Evolutionary conservation across 208 protist species (phyloP).

Genomic region (Leishmania arabica): DNA sequence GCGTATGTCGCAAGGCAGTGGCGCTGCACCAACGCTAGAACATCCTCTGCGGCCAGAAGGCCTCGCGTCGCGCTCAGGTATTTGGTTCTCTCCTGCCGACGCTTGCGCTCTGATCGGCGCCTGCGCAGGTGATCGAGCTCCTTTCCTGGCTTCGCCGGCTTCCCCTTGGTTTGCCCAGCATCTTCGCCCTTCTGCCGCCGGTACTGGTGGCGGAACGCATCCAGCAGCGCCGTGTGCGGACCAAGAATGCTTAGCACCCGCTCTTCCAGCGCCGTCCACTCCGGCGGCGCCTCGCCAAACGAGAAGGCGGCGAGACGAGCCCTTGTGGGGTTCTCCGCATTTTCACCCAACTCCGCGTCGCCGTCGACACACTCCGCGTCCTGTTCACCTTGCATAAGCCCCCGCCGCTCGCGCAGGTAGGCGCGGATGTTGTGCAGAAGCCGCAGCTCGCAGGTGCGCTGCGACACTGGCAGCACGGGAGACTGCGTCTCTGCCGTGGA

Average conservation of each 20-base stretch:
- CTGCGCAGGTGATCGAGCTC: constrained; percentile 22
- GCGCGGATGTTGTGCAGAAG: constrained; percentile 73
- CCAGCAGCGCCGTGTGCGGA: constrained; percentile 54
- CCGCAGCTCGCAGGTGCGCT: constrained; percentile 11
- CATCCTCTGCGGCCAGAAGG: constrained; percentile 53
- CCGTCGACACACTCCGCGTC: neutral
- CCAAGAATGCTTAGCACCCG: constrained; percentile 36
- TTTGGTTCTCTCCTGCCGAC: constrained; percentile 12
- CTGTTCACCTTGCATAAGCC: neutral
- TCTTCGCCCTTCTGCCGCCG: neutral
- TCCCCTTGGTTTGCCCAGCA: neutral
- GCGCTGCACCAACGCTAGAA: constrained; percentile 50
- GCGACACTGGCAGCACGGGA: neutral
- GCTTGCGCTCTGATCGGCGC: constrained; percentile 20
- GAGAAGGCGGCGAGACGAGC: neutral
- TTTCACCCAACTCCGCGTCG: neutral
- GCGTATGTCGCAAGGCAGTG: constrained; percentile 85
- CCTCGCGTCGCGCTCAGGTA: constrained; percentile 59
- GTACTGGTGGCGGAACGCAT: constrained; percentile 29
- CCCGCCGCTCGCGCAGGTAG: constrained; percentile 39
- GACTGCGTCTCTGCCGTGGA: neutral
- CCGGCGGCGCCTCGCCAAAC: constrained; percentile 13
- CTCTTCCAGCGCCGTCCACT: constrained; percentile 63
- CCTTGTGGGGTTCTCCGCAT: too few relatives aligned
- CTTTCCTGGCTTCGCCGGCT: neutral